Evolutionary conservation across 495 filamentous ascomycete species (phyloP), one percentile per base, ranked within the genome.

Genomic region (Elasticomyces elasticus): DNA sequence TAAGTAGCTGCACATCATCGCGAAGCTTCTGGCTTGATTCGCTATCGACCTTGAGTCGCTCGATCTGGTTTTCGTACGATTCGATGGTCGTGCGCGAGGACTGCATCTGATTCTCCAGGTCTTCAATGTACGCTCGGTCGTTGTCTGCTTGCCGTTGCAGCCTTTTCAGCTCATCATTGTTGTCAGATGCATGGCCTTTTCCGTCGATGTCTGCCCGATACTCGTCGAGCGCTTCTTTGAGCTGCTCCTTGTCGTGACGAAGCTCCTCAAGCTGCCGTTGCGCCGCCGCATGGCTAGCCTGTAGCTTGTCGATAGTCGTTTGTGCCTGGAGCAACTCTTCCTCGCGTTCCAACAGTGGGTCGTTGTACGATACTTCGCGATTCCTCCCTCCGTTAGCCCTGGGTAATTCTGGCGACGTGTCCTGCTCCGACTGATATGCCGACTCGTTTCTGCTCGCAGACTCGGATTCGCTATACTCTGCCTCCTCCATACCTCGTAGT

Each of bases 11-110:
- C 30, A 83, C 68, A 59, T 83, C 75, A 7, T 77, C 68, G 35
- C 70, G 72, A 2, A 72, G 59, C 17, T 67, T 60, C 45, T 69
- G 64, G 20, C 59, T 61, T 10, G 56, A 56, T 31, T 70, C 67
- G 24, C 71, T 66, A 33, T 69, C 63, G 15, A 72, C 69, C 27
- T 79, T 72, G 7, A 71, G 62, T 0, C 43, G 67, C 54, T 83
- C 79, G 37, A 87, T 76, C 60, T 87, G 79, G 61, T 81, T 78
- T 37, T 81, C 76, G 15, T 84, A 70, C 48, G 76, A 77, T 47
- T 81, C 77, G 28, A 78, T 67, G 2, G 72, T 71, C 0, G 56
- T 55, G 43, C 60, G 62, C n/a, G 62, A 60, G 20, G 52, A 59
- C 10, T 56, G 54, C 31, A 71, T 62, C 27, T 69, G 66, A n/a